Percentiles rank a stretch among this genome's conserved stretches.
Conservation (phyloP, 225 moss, liverwort and hornwort species). For the Lunularia cruciata region DNA sequence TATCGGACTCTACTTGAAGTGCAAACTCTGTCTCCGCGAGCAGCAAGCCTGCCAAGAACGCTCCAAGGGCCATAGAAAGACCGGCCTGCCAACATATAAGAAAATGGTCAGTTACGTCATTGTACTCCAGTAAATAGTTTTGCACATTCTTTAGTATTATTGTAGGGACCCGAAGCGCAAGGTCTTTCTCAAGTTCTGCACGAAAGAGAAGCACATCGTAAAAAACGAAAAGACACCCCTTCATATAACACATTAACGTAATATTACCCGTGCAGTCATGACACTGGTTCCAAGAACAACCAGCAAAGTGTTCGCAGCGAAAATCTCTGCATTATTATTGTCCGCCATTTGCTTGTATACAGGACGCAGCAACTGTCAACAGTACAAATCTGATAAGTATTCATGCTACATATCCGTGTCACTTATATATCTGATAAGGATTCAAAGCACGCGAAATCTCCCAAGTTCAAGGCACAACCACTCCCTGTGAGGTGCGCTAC, state of each 20-base stretch:
- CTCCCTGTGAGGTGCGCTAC: too few species aligned
- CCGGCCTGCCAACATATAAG: constrained; percentile 59
- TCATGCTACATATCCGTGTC: too few species aligned
- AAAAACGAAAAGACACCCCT: too few species aligned
- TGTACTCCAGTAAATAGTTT: constrained; percentile 6
- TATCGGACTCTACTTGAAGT: constrained; percentile 92
- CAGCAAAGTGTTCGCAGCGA: constrained; percentile 86
- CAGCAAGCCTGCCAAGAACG: constrained; percentile 87
- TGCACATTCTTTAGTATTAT: background rate
- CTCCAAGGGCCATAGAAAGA: constrained; percentile 97
- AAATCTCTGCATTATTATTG: constrained; percentile 89
- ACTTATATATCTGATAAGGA: too few species aligned
- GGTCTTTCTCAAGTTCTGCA: too few species aligned
- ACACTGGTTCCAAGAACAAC: constrained; percentile 89
- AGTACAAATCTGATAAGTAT: too few species aligned
- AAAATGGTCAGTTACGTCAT: too few species aligned
- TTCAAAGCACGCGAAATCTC: too few species aligned
- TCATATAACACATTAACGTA: too few species aligned
- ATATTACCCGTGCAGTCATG: constrained; percentile 83
- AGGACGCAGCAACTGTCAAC: constrained; percentile 75
- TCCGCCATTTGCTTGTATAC: constrained; percentile 95
- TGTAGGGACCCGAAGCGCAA: background rate
- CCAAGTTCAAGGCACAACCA: too few species aligned
- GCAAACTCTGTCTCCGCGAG: constrained; percentile 93
- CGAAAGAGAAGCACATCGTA: background rate